phyloP scores from a whole-genome alignment of 164 flowering plant genomes.

The Chimonanthus praecox region DNA sequence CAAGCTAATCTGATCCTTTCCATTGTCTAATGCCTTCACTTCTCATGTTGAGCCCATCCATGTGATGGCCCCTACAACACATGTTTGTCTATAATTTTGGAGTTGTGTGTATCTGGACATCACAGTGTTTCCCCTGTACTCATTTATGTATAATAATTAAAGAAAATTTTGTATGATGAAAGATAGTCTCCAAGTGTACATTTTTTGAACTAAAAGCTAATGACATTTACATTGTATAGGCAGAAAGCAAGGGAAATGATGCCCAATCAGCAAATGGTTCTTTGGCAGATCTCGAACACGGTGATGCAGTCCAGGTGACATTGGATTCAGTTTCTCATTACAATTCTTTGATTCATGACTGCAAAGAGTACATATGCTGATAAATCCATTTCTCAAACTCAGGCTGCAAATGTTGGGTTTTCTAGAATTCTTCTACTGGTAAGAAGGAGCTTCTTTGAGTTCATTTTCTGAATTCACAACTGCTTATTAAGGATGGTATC shows the following conservation, averaged over 20 bases:
- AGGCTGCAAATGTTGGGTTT: conserved; percentile 90
- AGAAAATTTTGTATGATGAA: background rate
- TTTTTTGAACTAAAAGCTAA: background rate
- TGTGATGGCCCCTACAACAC: background rate
- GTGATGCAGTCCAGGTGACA: conserved; percentile 68
- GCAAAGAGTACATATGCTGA: conserved; percentile 5
- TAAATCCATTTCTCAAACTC: conserved; percentile 13
- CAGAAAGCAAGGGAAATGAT: conserved; percentile 36
- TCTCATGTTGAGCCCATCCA: too few species aligned
- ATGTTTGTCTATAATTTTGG: background rate
- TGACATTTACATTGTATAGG: conserved; percentile 19
- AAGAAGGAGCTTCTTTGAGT: conserved; percentile 22
- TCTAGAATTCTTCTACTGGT: conserved; percentile 71
- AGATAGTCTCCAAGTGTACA: background rate
- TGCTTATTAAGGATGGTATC: conserved; percentile 1
- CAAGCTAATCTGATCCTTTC: background rate
- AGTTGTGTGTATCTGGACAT: background rate
- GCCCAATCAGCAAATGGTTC: conserved; percentile 24
- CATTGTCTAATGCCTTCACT: background rate
- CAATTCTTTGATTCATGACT: background rate
- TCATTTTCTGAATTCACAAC: background rate
- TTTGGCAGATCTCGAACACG: conserved; percentile 64
- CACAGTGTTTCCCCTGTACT: background rate
- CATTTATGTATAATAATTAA: background rate
- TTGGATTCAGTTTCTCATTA: background rate